phyloP scores from a whole-genome alignment of 371 early-diverging fungal genomes.

The Mortierella sp. region DNA sequence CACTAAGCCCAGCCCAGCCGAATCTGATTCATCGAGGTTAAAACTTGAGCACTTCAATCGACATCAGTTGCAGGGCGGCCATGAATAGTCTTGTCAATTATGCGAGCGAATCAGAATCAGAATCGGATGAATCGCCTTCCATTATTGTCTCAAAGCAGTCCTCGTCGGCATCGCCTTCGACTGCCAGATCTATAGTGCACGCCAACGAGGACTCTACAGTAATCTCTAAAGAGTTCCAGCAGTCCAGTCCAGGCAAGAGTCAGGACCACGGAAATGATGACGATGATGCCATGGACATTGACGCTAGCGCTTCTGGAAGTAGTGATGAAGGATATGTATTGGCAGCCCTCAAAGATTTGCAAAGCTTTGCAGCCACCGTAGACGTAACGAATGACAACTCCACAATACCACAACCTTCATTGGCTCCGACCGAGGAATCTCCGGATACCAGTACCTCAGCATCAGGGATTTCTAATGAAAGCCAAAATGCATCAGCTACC shows the following conservation, averaged over 20 bases:
- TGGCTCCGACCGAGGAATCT: not conserved
- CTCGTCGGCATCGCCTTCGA: conserved; percentile 1
- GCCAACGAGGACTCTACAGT: not conserved
- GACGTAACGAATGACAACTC: not conserved
- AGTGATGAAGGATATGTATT: conserved; percentile 18
- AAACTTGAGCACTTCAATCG: not conserved
- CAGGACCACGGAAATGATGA: not conserved
- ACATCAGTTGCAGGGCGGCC: not conserved
- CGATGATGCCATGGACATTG: not conserved
- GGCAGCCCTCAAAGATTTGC: conserved; percentile 36
- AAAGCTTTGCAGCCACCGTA: conserved; percentile 35
- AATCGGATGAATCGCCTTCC: conserved; percentile 2
- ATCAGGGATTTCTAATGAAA: not conserved
- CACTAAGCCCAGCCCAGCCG: not conserved
- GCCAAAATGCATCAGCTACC: not conserved
- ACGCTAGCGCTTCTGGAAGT: not conserved
- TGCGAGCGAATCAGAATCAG: conserved; percentile 11
- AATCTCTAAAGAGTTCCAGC: not conserved
- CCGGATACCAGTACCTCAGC: not conserved
- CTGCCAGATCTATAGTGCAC: not conserved
- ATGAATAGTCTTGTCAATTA: conserved; percentile 11
- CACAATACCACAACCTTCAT: not conserved
- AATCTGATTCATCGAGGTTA: too few species aligned
- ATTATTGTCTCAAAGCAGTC: not conserved
- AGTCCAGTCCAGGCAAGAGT: not conserved